phyloP scores from a whole-genome alignment of 2,329 filamentous ascomycete genomes.

The Aureobasidium sp. region DNA sequence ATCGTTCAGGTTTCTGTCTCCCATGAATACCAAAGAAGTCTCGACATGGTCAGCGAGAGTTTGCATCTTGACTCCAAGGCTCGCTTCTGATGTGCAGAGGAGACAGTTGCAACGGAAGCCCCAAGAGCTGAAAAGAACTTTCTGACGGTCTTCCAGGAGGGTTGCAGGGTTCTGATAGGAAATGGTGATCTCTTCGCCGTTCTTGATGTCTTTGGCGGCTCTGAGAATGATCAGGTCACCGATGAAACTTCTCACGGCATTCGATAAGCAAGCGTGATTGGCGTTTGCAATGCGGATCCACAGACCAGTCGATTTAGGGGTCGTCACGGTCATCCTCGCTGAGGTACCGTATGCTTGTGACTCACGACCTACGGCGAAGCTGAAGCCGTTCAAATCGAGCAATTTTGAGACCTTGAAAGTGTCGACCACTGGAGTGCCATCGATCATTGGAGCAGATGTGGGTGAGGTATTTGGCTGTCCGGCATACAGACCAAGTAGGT shows the following conservation, averaged over 20 bases:
- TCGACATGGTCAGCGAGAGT: neutral
- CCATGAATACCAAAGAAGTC: neutral
- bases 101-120: neutral
- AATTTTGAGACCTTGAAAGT: neutral
- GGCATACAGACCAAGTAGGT: slow-evolving; percentile 15
- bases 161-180: neutral
- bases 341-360: slow-evolving; percentile 9
- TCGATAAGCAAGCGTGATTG: slow-evolving; percentile 36
- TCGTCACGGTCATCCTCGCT: neutral
- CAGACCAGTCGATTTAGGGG: slow-evolving; percentile 15
- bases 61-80: neutral
- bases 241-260: slow-evolving; percentile 28
- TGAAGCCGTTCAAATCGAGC: neutral
- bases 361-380: neutral
- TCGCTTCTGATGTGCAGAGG: neutral
- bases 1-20: neutral
- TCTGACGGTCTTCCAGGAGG: neutral
- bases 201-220: slow-evolving; percentile 30
- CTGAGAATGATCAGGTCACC: slow-evolving; percentile 35
- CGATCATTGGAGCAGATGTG: neutral
- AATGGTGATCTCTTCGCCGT: slow-evolving; percentile 16
- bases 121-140: neutral
- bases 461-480: neutral
- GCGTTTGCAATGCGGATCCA: slow-evolving; percentile 34
- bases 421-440: neutral